phyloP scores from a whole-genome alignment of 176 grass and related monocot species.

The Dendrocalamus sinicus region DNA sequence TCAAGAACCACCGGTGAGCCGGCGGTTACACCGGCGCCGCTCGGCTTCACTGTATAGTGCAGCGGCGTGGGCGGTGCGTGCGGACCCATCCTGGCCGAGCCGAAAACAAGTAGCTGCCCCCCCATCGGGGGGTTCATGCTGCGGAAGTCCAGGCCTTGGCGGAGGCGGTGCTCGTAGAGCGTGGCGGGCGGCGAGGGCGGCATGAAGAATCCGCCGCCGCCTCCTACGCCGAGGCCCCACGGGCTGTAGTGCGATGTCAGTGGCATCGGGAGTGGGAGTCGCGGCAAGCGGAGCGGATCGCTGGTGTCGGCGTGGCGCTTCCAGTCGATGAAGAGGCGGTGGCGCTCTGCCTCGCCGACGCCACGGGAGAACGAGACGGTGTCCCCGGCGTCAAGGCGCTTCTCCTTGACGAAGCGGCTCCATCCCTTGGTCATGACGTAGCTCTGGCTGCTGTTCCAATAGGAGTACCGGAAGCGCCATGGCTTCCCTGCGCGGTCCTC shows the following conservation, averaged over 20 bases:
- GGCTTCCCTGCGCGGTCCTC: constrained; percentile 91
- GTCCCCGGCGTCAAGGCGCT: constrained; percentile 87
- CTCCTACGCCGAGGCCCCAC: constrained; percentile 41
- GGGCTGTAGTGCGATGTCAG: constrained; percentile 39
- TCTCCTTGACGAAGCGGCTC: constrained; percentile 99
- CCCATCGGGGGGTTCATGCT: constrained; percentile 31
- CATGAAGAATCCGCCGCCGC: constrained; percentile 55
- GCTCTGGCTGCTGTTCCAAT: constrained; percentile 99
- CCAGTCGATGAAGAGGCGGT: constrained; percentile 91
- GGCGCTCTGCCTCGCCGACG: constrained; percentile 54
- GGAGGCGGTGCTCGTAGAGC: constrained; percentile 80
- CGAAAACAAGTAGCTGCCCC: constrained; percentile 53
- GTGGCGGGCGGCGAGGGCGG: constrained; percentile 68
- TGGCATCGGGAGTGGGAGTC: constrained; percentile 47
- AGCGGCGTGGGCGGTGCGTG: constrained; percentile 48
- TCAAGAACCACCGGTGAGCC: constrained; percentile 56
- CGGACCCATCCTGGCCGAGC: constrained; percentile 46
- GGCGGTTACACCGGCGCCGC: not conserved
- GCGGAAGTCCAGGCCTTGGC: constrained; percentile 59
- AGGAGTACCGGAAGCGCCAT: constrained; percentile 98
- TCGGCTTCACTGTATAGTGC: constrained; percentile 53
- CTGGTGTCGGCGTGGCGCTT: constrained; percentile 67
- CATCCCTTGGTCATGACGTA: constrained; percentile 99
- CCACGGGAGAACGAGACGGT: constrained; percentile 93
- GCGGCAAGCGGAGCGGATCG: constrained; percentile 50